Conservation (phyloP, 1,284 basidiomycete genomes). For the Ustilago bromivora region DNA sequence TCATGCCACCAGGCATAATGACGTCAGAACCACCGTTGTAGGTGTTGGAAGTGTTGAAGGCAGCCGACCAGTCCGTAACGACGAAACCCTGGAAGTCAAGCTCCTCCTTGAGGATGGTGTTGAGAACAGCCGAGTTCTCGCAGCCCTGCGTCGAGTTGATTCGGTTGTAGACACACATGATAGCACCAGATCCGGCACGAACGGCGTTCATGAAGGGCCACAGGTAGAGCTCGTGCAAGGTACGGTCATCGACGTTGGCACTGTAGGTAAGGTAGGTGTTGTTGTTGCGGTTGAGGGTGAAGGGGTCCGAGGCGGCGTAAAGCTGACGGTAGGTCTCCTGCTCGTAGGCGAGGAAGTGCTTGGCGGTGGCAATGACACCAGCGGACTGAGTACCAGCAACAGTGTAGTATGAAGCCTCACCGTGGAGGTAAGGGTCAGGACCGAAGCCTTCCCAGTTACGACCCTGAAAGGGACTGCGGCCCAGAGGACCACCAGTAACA, state of each 20-base stretch:
- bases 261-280: constrained; percentile 70
- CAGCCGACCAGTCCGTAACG: constrained; percentile 45
- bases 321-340: constrained; percentile 45
- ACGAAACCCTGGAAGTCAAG: constrained; percentile 47
- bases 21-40: constrained; percentile 44
- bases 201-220: constrained; percentile 52
- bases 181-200: constrained; percentile 37
- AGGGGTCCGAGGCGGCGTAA: constrained; percentile 39
- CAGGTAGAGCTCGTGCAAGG: constrained; percentile 50
- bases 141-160: constrained; percentile 29
- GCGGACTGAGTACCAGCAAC: constrained; percentile 40
- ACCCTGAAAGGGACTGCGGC: constrained; percentile 40
- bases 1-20: constrained; percentile 37
- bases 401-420: constrained; percentile 43
- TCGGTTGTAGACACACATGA: constrained; percentile 44
- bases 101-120: constrained; percentile 50
- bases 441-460: constrained; percentile 51
- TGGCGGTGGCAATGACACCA: constrained; percentile 41
- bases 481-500: constrained; percentile 66
- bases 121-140: constrained; percentile 32
- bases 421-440: constrained; percentile 44
- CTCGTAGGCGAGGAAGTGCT: constrained; percentile 52
- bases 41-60: constrained; percentile 40
- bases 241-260: constrained; percentile 43
- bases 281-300: constrained; percentile 46